A percentile compares a stretch with the other conserved stretches of the same genome.
Conservation (phyloP, 2,329 filamentous ascomycete genomes). For the Epichloe uncinata region DNA sequence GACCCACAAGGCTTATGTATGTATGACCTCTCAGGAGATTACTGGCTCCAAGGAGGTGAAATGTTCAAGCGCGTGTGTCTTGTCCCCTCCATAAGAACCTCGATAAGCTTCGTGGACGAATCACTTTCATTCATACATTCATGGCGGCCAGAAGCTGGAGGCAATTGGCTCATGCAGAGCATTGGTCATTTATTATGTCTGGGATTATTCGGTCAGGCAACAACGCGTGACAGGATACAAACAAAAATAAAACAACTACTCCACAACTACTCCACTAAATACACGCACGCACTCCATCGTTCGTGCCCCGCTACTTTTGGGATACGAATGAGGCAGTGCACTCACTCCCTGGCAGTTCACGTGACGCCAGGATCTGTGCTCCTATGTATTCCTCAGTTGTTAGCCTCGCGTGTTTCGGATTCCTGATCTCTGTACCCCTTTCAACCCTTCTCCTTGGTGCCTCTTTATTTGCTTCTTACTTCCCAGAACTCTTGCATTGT, state of each 20-base stretch:
- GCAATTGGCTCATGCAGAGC: background rate
- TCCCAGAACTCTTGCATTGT: background rate
- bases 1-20: no score
- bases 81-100: background rate
- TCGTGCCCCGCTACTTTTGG: background rate
- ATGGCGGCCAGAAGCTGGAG: background rate
- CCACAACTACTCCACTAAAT: no score
- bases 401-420: background rate
- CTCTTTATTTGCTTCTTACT: background rate
- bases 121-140: background rate
- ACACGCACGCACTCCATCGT: background rate
- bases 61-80: background rate
- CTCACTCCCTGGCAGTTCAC: background rate
- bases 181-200: background rate
- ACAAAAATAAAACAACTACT: background rate
- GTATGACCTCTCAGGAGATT: no score
- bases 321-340: background rate
- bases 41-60: no score
- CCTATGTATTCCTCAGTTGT: background rate
- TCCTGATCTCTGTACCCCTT: background rate
- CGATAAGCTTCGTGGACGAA: background rate
- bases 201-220: background rate
- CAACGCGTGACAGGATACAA: background rate
- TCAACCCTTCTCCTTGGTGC: background rate
- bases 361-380: background rate